A percentile compares a stretch with the other conserved stretches of the same genome.
Conservation (phyloP, 495 filamentous ascomycete genomes). For the Podospora tetraspora region DNA sequence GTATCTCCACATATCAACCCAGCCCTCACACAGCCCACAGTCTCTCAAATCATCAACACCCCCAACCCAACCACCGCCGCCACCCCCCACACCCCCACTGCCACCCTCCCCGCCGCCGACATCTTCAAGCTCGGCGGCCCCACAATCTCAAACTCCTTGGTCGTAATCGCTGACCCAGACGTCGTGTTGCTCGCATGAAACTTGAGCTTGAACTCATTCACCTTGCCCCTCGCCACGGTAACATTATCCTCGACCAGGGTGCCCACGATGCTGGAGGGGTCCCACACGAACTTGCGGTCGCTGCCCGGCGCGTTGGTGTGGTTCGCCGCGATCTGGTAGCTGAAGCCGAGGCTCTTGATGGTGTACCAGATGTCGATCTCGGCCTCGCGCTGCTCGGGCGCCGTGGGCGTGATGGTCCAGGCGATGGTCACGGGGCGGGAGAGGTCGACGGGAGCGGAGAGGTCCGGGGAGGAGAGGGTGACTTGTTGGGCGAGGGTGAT, state of each 20-base stretch:
- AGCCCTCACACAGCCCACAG: background rate
- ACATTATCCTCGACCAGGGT: background rate
- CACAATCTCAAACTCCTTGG: background rate
- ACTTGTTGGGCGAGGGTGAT: background rate
- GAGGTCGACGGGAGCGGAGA: background rate
- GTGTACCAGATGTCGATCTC: background rate
- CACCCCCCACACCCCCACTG: background rate
- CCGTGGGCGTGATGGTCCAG: background rate
- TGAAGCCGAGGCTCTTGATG: background rate
- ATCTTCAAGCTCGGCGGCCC: background rate
- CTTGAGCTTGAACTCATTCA: background rate
- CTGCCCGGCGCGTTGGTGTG: background rate
- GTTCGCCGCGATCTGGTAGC: background rate
- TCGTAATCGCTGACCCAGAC: background rate
- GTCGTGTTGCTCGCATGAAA: background rate
- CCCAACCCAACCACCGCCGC: background rate
- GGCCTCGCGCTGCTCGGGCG: background rate
- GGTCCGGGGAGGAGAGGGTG: background rate
- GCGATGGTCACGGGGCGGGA: background rate
- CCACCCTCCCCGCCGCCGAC: background rate
- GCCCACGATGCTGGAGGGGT: background rate
- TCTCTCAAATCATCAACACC: background rate
- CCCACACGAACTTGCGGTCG: background rate
- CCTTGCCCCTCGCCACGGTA: background rate
- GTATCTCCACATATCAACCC: too few relatives aligned